These are phyloP conservation scores for Imleria badia DNA, from an alignment of 768 basidiomycete species.

Conservation along the genomic window DNA sequence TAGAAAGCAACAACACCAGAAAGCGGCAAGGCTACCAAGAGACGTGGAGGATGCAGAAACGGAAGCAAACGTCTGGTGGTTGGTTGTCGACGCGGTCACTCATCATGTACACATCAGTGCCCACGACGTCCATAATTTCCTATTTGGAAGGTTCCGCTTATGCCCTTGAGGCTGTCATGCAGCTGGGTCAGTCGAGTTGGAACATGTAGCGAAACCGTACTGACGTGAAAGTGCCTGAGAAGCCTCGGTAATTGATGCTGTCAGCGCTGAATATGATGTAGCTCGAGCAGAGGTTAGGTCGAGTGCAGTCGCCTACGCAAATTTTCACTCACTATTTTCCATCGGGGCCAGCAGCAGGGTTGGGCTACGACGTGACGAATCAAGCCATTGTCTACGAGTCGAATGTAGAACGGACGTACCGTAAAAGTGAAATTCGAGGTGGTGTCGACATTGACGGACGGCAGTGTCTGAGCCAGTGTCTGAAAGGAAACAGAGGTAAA, in stretches of 20 bases:
- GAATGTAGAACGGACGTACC: slow-evolving; percentile 34
- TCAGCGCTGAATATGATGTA: slow-evolving; percentile 59
- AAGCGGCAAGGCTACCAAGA: slow-evolving; percentile 16
- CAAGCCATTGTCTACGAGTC: not conserved
- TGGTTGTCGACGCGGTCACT: too few species aligned
- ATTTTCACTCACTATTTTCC: slow-evolving; percentile 49
- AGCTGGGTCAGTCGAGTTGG: too few species aligned
- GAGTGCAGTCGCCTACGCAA: not conserved
- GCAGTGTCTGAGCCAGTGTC: slow-evolving; percentile 58
- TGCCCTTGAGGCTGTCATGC: slow-evolving; percentile 47
- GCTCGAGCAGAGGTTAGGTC: slow-evolving; percentile 34
- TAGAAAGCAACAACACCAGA: slow-evolving; percentile 26
- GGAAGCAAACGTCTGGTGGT: slow-evolving; percentile 2
- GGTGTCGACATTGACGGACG: slow-evolving; percentile 52
- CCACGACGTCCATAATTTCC: too few species aligned
- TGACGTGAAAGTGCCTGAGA: slow-evolving; percentile 58
- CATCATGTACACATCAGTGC: too few species aligned
- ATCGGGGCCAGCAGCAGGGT: slow-evolving; percentile 54
- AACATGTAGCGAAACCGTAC: slow-evolving; percentile 15
- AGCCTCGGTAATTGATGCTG: slow-evolving; percentile 37
- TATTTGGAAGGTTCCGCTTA: slow-evolving; percentile 58
- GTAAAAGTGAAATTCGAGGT: slow-evolving; percentile 53
- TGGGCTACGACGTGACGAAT: slow-evolving; percentile 41
- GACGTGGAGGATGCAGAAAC: slow-evolving; percentile 20
- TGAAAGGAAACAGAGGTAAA: slow-evolving; percentile 22